These are phyloP conservation scores for Phytopythium vexans DNA, from an alignment of 352 stramenopile genomes.

Conservation along the genomic window DNA sequence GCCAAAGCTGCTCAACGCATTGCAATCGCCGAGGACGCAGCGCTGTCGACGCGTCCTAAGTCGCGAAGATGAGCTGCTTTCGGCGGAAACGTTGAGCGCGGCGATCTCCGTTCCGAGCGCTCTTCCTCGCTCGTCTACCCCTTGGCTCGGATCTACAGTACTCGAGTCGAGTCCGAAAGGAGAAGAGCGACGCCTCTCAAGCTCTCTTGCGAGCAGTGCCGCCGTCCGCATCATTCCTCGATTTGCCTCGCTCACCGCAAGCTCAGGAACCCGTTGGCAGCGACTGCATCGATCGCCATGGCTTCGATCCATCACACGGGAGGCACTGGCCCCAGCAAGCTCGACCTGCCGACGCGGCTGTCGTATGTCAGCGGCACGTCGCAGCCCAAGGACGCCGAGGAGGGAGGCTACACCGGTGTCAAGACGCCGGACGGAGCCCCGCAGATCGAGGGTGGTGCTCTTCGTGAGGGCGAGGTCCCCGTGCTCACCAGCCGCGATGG, in stretches of 20 bases:
- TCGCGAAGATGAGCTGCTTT: too few relatives aligned
- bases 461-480: slow-evolving; percentile 33
- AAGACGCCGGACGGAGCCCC: slow-evolving; percentile 18
- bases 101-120: too few relatives aligned
- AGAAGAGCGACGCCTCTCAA: too few relatives aligned
- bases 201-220: too few relatives aligned
- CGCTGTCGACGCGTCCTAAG: too few relatives aligned
- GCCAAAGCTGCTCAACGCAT: too few relatives aligned
- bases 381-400: slow-evolving; percentile 15
- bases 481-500: slow-evolving; percentile 23
- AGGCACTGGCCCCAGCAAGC: slow-evolving; percentile 16
- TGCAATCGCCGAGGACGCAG: too few relatives aligned
- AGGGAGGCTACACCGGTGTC: slow-evolving; percentile 19
- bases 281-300: slow-evolving; percentile 11
- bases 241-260: slow-evolving; percentile 17
- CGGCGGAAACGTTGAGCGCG: too few relatives aligned
- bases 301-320: slow-evolving; percentile 15
- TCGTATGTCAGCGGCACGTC: slow-evolving; percentile 31
- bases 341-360: slow-evolving; percentile 26
- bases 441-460: slow-evolving; percentile 32
- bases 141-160: too few relatives aligned
- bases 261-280: background rate
- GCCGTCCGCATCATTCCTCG: too few relatives aligned
- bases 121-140: too few relatives aligned
- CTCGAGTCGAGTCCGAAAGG: too few relatives aligned